A percentile compares a stretch with the other conserved stretches of the same genome.
Evolutionary conservation across 2,329 filamentous ascomycete genomes (phyloP).

Genomic region (Xenosphaeropsis pyriputrescens): DNA sequence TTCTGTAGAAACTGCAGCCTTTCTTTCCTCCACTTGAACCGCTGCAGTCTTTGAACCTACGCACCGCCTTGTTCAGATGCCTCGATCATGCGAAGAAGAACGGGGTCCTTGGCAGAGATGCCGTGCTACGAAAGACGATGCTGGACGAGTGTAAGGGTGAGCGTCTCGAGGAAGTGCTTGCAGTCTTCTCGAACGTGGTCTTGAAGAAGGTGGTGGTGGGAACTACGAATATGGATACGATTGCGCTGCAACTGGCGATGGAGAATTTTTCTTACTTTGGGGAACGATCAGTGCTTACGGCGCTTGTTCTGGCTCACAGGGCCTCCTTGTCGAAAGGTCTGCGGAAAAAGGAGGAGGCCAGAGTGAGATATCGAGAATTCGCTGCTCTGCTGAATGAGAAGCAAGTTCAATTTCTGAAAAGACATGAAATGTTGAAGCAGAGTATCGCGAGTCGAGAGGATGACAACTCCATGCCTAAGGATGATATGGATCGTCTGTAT

Average conservation of each 20-base stretch:
- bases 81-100: conserved; percentile 82
- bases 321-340: conserved; percentile 46
- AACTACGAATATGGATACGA: conserved; percentile 25
- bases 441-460: conserved; percentile 13
- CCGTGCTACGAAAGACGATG: conserved; percentile 82
- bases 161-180: conserved; percentile 73
- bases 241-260: conserved; percentile 39
- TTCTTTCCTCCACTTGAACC: conserved; percentile 88
- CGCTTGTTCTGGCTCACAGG: conserved; percentile 60
- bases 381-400: conserved; percentile 49
- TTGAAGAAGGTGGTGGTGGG: conserved; percentile 49
- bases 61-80: conserved; percentile 65
- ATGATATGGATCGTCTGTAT: conserved; percentile 32
- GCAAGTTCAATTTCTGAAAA: conserved; percentile 37
- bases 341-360: conserved; percentile 41
- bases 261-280: conserved; percentile 42
- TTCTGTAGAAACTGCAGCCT: conserved; percentile 63
- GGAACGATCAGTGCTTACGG: conserved; percentile 39
- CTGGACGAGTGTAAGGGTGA: conserved; percentile 92
- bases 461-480: conserved; percentile 18
- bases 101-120: conserved; percentile 66
- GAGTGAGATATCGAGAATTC: conserved; percentile 46
- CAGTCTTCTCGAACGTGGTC: conserved; percentile 71
- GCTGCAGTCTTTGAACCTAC: conserved; percentile 79
- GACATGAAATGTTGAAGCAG: conserved; percentile 29